Conservation (phyloP, 169 alveolate species). For the Plasmodium reichenowi region DNA sequence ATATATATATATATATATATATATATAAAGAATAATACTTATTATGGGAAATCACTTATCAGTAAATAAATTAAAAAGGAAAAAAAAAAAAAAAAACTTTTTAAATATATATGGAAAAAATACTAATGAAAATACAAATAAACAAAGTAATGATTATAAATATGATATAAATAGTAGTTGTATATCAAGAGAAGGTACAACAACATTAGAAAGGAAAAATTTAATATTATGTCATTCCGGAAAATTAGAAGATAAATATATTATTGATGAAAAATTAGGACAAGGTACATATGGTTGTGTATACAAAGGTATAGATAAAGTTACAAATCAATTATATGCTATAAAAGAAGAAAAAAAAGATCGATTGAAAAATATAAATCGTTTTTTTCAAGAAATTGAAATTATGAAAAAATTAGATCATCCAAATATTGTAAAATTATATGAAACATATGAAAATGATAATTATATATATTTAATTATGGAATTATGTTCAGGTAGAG, state of each 20-base stretch:
- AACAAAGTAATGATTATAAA: neutral
- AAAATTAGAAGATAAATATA: constrained; percentile 87
- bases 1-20: too few relatives aligned
- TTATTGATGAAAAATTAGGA: constrained; percentile 87
- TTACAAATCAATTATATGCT: constrained; percentile 89
- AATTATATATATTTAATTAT: constrained; percentile 92
- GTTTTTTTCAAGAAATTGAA: constrained; percentile 90
- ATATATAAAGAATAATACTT: neutral
- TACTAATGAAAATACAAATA: neutral
- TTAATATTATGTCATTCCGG: constrained; percentile 5
- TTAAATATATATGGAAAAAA: neutral
- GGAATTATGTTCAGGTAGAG: constrained; percentile 97
- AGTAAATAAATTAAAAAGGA: neutral
- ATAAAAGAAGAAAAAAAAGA: constrained; percentile 90
- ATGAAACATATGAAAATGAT: constrained; percentile 93
- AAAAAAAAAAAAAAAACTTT: neutral
- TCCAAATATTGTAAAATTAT: constrained; percentile 92
- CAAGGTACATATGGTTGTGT: constrained; percentile 93
- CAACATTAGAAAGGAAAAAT: constrained; percentile 3
- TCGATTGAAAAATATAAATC: constrained; percentile 88
- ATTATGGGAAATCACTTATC: neutral
- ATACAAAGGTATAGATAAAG: constrained; percentile 89
- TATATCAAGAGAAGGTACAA: neutral
- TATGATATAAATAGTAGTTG: neutral
- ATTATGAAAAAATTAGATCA: constrained; percentile 93